Conservation (phyloP, 2,329 filamentous ascomycete species). For the Endothia cerciana region DNA sequence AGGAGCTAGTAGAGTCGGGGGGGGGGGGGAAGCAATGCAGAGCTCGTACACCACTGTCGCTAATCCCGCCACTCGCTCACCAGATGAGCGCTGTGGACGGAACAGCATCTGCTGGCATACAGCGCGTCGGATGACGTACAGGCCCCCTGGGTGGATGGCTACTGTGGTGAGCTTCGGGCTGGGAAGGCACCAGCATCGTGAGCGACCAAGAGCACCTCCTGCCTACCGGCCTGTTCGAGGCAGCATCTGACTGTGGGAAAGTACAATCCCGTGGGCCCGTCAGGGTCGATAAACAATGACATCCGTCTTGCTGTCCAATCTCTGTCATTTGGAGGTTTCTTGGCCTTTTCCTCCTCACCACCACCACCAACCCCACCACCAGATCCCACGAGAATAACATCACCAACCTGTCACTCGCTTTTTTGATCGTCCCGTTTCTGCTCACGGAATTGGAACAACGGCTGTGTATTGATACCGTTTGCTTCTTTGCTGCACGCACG, state of each 20-base stretch:
- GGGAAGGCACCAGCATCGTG: not conserved
- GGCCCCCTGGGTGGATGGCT: not conserved
- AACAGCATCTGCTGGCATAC: too few species aligned
- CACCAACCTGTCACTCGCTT: conserved; percentile 26
- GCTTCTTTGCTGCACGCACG: conserved; percentile 15
- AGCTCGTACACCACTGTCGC: not conserved
- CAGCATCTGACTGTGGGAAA: not conserved
- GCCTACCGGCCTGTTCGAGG: not conserved
- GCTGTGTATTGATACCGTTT: conserved; percentile 27
- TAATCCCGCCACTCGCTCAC: too few species aligned
- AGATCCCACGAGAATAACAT: conserved; percentile 18
- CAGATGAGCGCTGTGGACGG: not conserved
- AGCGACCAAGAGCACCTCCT: not conserved
- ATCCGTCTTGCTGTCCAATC: not conserved
- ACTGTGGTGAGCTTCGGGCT: not conserved
- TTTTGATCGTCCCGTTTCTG: conserved; percentile 27
- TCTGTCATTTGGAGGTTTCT: not conserved
- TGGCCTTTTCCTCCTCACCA: not conserved
- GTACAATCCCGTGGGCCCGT: not conserved
- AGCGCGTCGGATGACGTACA: too few species aligned
- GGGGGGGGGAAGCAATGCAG: not conserved
- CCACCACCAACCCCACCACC: not conserved
- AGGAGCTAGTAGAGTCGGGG: not conserved
- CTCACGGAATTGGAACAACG: conserved; percentile 14
- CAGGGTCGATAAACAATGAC: conserved; percentile 4